These are phyloP conservation scores for Pyracantha coccinea DNA, from an alignment of 331 rosid genomes.

Conservation along the genomic window DNA sequence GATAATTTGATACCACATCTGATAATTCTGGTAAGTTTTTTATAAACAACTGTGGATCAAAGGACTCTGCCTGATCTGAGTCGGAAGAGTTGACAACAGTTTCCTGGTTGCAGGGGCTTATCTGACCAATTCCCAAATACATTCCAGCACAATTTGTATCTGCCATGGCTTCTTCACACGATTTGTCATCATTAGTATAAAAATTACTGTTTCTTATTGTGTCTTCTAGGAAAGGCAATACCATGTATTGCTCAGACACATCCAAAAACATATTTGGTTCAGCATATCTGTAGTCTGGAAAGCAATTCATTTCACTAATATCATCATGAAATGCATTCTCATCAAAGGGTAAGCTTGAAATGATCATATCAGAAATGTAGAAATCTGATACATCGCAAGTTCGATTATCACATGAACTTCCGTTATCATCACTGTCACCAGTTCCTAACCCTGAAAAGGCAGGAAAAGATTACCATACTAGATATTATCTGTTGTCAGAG, in stretches of 20 bases:
- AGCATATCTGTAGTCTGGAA: slow-evolving; percentile 43
- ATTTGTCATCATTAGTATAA: slow-evolving; percentile 29
- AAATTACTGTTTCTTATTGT: slow-evolving; percentile 38
- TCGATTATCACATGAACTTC: slow-evolving; percentile 45
- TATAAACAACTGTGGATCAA: slow-evolving; percentile 84
- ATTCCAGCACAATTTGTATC: slow-evolving; percentile 49
- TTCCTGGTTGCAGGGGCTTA: slow-evolving; percentile 61
- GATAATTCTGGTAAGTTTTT: slow-evolving; percentile 82
- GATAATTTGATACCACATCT: slow-evolving; percentile 58
- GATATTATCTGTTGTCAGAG: slow-evolving; percentile 4
- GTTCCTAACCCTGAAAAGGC: slow-evolving; percentile 43
- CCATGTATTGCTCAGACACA: slow-evolving; percentile 65
- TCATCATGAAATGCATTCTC: slow-evolving; percentile 47
- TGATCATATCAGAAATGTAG: slow-evolving; percentile 87
- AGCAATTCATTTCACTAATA: slow-evolving; percentile 34
- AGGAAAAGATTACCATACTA: slow-evolving; percentile 21
- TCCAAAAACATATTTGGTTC: slow-evolving; percentile 50
- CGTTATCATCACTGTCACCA: slow-evolving; percentile 44
- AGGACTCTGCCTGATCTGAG: slow-evolving; percentile 63
- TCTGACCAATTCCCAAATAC: slow-evolving; percentile 65
- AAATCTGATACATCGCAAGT: slow-evolving; percentile 87
- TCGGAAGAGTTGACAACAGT: slow-evolving; percentile 41
- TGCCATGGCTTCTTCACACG: slow-evolving; percentile 41
- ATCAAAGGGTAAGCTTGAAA: slow-evolving; percentile 61
- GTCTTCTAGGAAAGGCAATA: slow-evolving; percentile 80